A percentile compares a stretch with the other conserved stretches of the same genome.
These are phyloP conservation scores for Starmerella vaccinii DNA, from an alignment of 805 yeast species.

Conservation along the genomic window DNA sequence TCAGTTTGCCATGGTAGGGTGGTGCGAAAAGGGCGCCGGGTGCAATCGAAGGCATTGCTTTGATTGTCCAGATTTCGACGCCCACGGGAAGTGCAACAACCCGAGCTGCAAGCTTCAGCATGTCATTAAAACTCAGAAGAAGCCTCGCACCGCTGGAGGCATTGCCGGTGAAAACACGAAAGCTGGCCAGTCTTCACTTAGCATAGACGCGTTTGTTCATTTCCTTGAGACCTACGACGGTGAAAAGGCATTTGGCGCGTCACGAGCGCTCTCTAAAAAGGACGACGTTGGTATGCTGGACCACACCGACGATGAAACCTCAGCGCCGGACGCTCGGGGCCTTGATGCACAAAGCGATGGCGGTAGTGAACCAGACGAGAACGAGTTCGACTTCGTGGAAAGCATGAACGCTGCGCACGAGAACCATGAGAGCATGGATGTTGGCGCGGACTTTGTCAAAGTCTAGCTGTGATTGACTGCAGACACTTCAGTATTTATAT, in stretches of 20 bases:
- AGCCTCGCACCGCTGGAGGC: not conserved
- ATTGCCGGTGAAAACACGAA: not conserved
- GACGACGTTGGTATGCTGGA: slow-evolving; percentile 10
- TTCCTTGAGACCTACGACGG: slow-evolving; percentile 2
- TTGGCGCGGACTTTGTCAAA: slow-evolving; percentile 25
- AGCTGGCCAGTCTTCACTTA: not conserved
- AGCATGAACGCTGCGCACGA: slow-evolving; percentile 9
- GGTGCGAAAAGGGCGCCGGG: slow-evolving; percentile 49
- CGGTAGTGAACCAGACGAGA: slow-evolving; percentile 16
- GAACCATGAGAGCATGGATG: slow-evolving; percentile 22
- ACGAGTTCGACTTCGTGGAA: not conserved
- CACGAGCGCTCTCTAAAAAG: not conserved
- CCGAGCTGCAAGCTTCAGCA: slow-evolving; percentile 48
- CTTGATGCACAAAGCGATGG: slow-evolving; percentile 21
- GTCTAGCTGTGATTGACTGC: slow-evolving; percentile 7
- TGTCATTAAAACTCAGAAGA: slow-evolving; percentile 10
- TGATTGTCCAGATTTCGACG: slow-evolving; percentile 64
- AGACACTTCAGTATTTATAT: too few species aligned
- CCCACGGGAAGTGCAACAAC: slow-evolving; percentile 48
- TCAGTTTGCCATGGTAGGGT: slow-evolving; percentile 58
- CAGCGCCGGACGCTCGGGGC: not conserved
- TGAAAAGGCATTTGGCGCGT: not conserved
- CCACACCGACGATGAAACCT: slow-evolving; percentile 10
- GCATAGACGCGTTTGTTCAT: slow-evolving; percentile 2
- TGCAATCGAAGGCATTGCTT: slow-evolving; percentile 50